Percentiles rank a stretch among this genome's conserved stretches.
Conservation (phyloP, 441 rosid genomes). For the Gossypium aridum region DNA sequence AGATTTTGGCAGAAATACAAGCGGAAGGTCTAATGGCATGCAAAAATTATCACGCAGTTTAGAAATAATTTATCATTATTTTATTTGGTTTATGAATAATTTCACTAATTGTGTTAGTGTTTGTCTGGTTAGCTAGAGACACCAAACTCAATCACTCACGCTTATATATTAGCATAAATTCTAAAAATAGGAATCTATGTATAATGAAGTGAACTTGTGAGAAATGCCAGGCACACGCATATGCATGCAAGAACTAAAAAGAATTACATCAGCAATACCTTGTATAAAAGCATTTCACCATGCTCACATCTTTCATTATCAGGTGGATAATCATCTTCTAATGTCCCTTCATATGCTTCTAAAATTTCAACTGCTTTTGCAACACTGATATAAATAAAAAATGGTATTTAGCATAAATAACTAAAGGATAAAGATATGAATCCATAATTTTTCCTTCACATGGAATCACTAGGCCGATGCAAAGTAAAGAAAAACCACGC, state of each 20-base stretch:
- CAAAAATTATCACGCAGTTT: not conserved
- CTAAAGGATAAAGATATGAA: not conserved
- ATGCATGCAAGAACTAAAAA: not conserved
- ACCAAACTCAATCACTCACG: not conserved
- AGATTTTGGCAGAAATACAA: not conserved
- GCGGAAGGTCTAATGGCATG: not conserved
- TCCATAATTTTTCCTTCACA: not conserved
- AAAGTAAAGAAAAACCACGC: not conserved
- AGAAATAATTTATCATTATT: not conserved
- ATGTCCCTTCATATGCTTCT: conserved; percentile 98
- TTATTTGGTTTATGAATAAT: not conserved
- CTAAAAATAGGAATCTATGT: not conserved
- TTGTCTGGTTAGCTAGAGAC: not conserved
- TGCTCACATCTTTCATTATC: conserved; percentile 97
- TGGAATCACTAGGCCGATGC: not conserved
- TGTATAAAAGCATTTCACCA: conserved; percentile 95
- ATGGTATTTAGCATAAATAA: conserved; percentile 7
- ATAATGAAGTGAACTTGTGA: not conserved
- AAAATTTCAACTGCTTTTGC: conserved; percentile 95
- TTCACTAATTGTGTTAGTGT: not conserved
- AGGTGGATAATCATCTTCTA: conserved; percentile 97
- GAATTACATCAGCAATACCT: conserved; percentile 39
- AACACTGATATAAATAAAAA: conserved; percentile 35
- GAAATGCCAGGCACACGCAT: not conserved
- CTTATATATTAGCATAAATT: not conserved